Evolutionary conservation across 371 early-diverging fungal genomes (phyloP).

Genomic region (Saksenaea oblongispora): DNA sequence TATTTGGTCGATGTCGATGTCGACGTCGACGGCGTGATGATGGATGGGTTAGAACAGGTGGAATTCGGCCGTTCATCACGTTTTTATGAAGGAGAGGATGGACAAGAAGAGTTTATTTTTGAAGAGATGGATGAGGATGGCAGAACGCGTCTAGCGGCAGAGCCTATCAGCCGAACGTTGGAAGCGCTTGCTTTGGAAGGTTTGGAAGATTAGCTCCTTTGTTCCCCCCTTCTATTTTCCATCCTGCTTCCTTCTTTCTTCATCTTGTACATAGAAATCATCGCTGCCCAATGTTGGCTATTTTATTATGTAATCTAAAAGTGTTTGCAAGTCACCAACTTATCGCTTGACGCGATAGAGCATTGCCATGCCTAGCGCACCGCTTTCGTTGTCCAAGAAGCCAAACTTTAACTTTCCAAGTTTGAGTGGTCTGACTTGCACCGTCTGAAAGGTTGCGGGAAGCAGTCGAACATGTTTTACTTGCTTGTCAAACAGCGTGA

Average conservation of each 20-base stretch:
- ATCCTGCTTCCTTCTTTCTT: not conserved
- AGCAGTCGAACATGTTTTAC: conserved; percentile 27
- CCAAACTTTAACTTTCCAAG: conserved; percentile 23
- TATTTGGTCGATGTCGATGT: conserved; percentile 53
- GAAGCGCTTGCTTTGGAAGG: conserved; percentile 52
- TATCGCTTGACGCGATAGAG: conserved; percentile 5
- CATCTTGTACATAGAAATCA: not conserved
- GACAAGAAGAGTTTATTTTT: conserved; percentile 15
- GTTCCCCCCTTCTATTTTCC: not conserved
- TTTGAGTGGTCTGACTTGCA: conserved; percentile 10
- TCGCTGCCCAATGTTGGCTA: not conserved
- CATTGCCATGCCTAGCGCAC: conserved; percentile 24
- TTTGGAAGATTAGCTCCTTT: conserved; percentile 9
- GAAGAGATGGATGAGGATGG: conserved; percentile 25
- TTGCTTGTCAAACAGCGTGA: conserved; percentile 9
- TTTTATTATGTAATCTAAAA: not conserved
- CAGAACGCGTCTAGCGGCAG: conserved; percentile 19
- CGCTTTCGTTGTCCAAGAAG: conserved; percentile 10
- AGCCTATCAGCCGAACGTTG: conserved; percentile 45
- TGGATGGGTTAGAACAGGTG: conserved; percentile 49
- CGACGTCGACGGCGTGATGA: conserved; percentile 54
- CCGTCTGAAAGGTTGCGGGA: conserved; percentile 45
- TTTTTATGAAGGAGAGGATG: conserved; percentile 24
- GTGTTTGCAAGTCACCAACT: not conserved
- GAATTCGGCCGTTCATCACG: conserved; percentile 20